These are phyloP conservation scores for Eragrostis nindensis DNA, from an alignment of 176 grass and related monocot species.

Conservation along the genomic window DNA sequence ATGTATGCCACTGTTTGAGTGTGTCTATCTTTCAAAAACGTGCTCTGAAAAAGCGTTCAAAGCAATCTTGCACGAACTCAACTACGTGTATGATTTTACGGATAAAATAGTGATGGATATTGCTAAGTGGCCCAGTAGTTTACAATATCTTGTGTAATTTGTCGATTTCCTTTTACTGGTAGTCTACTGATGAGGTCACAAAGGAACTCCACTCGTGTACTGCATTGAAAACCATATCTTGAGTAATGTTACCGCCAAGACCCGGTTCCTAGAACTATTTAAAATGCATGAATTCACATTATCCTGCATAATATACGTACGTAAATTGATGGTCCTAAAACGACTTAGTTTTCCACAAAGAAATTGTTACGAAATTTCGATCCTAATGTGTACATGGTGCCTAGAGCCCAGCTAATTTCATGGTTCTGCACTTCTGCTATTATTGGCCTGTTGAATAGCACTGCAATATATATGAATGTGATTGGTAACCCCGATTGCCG, in stretches of 20 bases:
- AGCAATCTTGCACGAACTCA: not conserved
- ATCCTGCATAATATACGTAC: not conserved
- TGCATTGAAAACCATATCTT: constrained; percentile 1
- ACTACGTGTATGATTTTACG: not conserved
- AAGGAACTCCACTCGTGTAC: not conserved
- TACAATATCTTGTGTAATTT: constrained; percentile 38
- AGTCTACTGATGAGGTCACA: constrained; percentile 30
- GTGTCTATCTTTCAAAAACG: constrained; percentile 15
- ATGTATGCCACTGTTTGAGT: not conserved
- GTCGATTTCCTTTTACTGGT: not conserved
- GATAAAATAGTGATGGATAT: constrained; percentile 2
- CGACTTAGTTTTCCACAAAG: too few relatives aligned
- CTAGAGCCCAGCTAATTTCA: too few relatives aligned
- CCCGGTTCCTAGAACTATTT: not conserved
- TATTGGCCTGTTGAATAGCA: not conserved
- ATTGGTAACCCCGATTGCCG: too few relatives aligned
- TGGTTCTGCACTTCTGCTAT: not conserved
- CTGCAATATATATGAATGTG: too few relatives aligned
- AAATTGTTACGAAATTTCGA: not conserved
- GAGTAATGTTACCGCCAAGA: not conserved
- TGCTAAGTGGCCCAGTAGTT: constrained; percentile 32
- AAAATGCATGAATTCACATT: not conserved
- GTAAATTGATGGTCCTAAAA: not conserved
- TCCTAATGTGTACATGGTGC: not conserved
- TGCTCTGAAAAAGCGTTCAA: constrained; percentile 11